phyloP scores from a whole-genome alignment of 2,329 filamentous ascomycete species.

The Fusarium sp. region DNA sequence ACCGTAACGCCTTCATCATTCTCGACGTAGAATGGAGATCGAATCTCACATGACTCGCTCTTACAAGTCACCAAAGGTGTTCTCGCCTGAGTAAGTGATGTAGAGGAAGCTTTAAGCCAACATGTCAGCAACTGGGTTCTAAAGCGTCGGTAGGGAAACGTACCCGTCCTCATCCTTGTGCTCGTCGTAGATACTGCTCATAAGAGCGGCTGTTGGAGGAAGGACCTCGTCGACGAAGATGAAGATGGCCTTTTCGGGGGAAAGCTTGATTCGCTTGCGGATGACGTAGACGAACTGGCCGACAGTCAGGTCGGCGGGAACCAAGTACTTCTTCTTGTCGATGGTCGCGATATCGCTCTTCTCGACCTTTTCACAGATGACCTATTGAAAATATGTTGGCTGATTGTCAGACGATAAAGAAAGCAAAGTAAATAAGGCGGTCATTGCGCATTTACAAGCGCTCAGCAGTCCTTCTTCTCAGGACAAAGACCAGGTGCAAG shows the following conservation, averaged over 20 bases:
- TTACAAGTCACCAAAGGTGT: conserved; percentile 80
- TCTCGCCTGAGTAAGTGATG: conserved; percentile 99
- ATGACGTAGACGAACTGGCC: conserved; percentile 99
- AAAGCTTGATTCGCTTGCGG: conserved; percentile 99
- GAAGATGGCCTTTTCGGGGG: conserved; percentile 99
- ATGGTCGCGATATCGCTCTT: conserved; percentile 99
- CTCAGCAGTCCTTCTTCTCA: conserved; percentile 6
- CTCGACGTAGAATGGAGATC: conserved; percentile 36
- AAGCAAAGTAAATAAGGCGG: conserved; percentile 20
- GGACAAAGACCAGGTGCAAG: not conserved
- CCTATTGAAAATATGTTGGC: conserved; percentile 87
- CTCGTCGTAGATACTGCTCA: conserved; percentile 99
- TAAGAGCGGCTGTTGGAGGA: conserved; percentile 93
- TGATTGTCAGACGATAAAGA: conserved; percentile 49
- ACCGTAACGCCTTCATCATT: conserved; percentile 51
- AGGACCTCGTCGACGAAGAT: conserved; percentile 99
- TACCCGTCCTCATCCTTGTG: conserved; percentile 87
- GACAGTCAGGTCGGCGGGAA: conserved; percentile 96
- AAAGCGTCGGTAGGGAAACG: conserved; percentile 37
- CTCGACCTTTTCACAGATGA: conserved; percentile 99
- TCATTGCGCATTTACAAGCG: conserved; percentile 29
- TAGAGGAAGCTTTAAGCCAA: conserved; percentile 80
- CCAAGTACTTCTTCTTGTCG: conserved; percentile 99
- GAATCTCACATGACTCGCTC: conserved; percentile 28
- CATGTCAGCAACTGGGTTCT: conserved; percentile 28